These are phyloP conservation scores for Cystobasidium sp. DNA, from an alignment of 1,284 basidiomycete species.

Conservation along the genomic window DNA sequence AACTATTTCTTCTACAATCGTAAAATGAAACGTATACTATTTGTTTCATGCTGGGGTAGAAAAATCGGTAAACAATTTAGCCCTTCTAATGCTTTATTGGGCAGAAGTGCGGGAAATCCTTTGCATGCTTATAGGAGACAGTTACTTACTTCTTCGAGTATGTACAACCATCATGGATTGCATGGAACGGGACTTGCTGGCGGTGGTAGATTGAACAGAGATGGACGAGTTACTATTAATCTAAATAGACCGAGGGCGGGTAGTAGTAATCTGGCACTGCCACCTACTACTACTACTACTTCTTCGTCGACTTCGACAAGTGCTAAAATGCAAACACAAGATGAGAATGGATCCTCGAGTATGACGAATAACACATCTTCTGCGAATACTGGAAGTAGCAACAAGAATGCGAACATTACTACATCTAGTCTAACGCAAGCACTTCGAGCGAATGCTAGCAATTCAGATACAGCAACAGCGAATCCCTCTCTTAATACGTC, in stretches of 20 bases:
- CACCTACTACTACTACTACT: slow-evolving; percentile 2
- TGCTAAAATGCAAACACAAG: no score
- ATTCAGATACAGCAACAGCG: background rate
- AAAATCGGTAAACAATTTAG: slow-evolving; percentile 61
- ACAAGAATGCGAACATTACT: background rate
- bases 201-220: background rate
- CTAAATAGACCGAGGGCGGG: slow-evolving; percentile 15
- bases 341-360: background rate
- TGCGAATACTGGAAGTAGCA: background rate
- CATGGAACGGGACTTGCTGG: no score
- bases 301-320: background rate
- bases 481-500: background rate
- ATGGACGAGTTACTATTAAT: slow-evolving; percentile 22
- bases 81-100: slow-evolving; percentile 21
- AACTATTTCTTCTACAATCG: slow-evolving; percentile 98
- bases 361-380: no score
- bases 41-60: slow-evolving; percentile 91
- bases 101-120: slow-evolving; percentile 25
- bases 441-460: slow-evolving; percentile 1
- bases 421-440: slow-evolving; percentile 4
- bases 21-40: slow-evolving; percentile 86
- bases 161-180: background rate
- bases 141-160: background rate
- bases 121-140: slow-evolving; percentile 22
- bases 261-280: background rate